Base-by-base conservation (phyloP, 179 eudicot genomes). In the Carnegiea gigantea region DNA sequence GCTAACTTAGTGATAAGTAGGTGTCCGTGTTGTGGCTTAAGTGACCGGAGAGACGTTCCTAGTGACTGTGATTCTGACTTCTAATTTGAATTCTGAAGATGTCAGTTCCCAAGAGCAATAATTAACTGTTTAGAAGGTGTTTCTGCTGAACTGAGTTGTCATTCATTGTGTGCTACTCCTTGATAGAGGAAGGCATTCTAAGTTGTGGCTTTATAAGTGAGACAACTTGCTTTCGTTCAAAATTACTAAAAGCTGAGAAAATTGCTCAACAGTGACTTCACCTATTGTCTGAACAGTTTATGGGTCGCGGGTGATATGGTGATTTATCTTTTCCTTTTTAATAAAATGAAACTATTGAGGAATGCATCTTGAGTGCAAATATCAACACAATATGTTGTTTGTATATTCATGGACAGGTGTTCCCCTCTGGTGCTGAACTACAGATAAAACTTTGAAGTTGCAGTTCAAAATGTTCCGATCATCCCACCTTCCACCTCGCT, bases 401-500 rank as follows among this genome's bases (percentile, higher is more conserved):
- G 9, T 43, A 36, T 64, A 20, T 68, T 26, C 1, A 59, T 72
- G 30, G n/a, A 75, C 83, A 78, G 82, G 68, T 73, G 73, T 77
- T 1, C 70, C 17, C 64, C 21, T 26, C n/a, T 65, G 80, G 24
- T 23, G 20, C 40, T 70, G 71, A 68, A 71, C 53, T 33, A 43
- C 77, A 48, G 75, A 54, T 20, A 74, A 67, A 67, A 13, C 44
- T 78, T 40, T 9, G 73, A 70, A 23, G 46, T 23, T 15, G 24
- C 49, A 8, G 11, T 57, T 62, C 38, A 20, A 51, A 51, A 91
- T 91, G 95, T 89, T 87, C 13, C 86, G 89, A 78, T 86, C 89
- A 68, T 84, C 89, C 82, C 88, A 87, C 21, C 92, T 90, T 76
- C 95, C 95, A 6, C 95, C 95, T 70, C 93, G 95, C 21, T 84